Evolutionary conservation across 768 basidiomycete genomes (phyloP).

Genomic region (Rhizopogon sp.): DNA sequence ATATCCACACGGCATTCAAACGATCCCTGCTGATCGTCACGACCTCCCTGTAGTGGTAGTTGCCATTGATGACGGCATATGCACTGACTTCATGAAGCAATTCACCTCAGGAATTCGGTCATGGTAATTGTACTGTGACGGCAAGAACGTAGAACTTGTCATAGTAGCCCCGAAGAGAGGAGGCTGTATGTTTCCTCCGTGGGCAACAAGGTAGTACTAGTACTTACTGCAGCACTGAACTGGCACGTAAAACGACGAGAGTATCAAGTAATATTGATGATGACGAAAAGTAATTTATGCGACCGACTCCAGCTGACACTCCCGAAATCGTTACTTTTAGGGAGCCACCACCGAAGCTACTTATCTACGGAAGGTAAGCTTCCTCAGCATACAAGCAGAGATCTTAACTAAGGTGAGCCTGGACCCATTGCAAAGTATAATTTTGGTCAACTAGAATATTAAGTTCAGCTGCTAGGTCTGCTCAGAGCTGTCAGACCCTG

Average conservation of each 20-base stretch:
- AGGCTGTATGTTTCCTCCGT: conserved; percentile 28
- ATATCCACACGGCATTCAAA: no score
- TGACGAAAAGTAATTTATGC: not conserved
- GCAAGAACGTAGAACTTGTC: conserved; percentile 29
- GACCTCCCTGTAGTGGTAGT: no score
- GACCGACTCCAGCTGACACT: conserved; percentile 22
- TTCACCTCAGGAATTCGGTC: no score
- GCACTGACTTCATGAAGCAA: no score
- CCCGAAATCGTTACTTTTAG: conserved; percentile 32
- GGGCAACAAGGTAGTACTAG: conserved; percentile 21
- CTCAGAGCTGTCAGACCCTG: not conserved
- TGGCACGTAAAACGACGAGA: conserved; percentile 21
- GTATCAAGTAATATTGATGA: not conserved
- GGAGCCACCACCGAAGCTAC: conserved; percentile 27
- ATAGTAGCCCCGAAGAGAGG: conserved; percentile 23
- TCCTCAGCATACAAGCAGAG: not conserved
- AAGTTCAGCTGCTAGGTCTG: not conserved
- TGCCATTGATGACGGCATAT: no score
- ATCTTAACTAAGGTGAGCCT: conserved; percentile 14
- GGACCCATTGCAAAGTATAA: conserved; percentile 31
- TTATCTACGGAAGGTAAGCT: not conserved
- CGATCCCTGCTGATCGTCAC: no score
- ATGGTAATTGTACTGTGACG: no score
- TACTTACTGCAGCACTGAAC: conserved; percentile 32
- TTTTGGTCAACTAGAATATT: conserved; percentile 27